These are phyloP conservation scores for Macadamia tetraphylla DNA, from an alignment of 164 flowering plant species.

Conservation along the genomic window DNA sequence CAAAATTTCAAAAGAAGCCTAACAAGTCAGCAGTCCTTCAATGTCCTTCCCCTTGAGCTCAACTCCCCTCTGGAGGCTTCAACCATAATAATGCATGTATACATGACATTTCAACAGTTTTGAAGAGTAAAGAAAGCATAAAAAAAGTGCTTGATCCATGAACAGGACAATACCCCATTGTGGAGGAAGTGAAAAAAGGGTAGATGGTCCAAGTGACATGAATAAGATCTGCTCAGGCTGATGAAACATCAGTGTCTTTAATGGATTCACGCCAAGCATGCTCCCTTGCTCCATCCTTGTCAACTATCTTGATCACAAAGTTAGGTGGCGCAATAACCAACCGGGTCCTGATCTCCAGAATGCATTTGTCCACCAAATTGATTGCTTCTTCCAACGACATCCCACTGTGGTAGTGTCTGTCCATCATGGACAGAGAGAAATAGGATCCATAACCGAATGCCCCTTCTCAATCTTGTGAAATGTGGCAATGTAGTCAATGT, in stretches of 20 bases:
- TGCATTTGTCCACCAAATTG: constrained; percentile 85
- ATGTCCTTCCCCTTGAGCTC: too few species aligned
- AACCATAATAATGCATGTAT: background rate
- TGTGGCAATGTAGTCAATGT: constrained; percentile 92
- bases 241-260: constrained; percentile 33
- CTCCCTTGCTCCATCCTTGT: constrained; percentile 89
- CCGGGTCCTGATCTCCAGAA: constrained; percentile 76
- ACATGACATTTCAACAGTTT: background rate
- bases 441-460: constrained; percentile 97
- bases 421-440: constrained; percentile 90
- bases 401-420: constrained; percentile 78
- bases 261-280: constrained; percentile 84
- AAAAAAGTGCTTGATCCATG: background rate
- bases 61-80: too few species aligned
- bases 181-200: background rate
- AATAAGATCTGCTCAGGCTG: constrained; percentile 20
- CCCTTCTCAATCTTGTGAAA: constrained; percentile 91
- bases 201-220: background rate
- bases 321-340: constrained; percentile 96
- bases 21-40: too few species aligned
- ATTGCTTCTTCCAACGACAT: constrained; percentile 90
- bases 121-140: background rate
- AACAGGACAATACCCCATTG: background rate
- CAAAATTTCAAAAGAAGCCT: too few species aligned
- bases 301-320: constrained; percentile 92